phyloP scores from a whole-genome alignment of 495 filamentous ascomycete genomes.

The Parathielavia appendiculata region DNA sequence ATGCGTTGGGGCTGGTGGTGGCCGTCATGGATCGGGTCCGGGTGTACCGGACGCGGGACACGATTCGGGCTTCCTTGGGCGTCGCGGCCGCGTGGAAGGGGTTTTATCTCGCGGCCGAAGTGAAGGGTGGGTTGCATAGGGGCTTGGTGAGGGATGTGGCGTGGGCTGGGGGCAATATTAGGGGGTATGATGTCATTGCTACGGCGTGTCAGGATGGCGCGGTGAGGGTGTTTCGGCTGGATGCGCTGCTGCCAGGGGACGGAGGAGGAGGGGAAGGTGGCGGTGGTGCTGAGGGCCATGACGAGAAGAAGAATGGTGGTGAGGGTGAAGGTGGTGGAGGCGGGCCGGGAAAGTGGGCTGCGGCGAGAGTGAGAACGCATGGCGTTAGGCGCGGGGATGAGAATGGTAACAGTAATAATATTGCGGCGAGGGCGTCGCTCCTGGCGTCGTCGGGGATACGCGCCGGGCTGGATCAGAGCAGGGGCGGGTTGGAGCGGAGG shows the following conservation, averaged over 20 bases:
- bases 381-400: background rate
- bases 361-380: constrained; percentile 26
- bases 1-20: constrained; percentile 70
- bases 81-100: constrained; percentile 48
- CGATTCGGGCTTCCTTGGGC: constrained; percentile 47
- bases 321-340: constrained; percentile 32
- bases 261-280: background rate
- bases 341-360: background rate
- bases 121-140: constrained; percentile 54
- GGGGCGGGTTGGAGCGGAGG: constrained; percentile 33
- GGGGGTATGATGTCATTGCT: constrained; percentile 84
- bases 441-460: constrained; percentile 45
- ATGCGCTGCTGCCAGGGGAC: background rate
- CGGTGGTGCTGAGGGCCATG: constrained; percentile 16
- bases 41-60: constrained; percentile 68
- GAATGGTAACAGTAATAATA: background rate
- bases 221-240: constrained; percentile 75
- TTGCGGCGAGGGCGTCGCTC: constrained; percentile 18
- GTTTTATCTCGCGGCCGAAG: constrained; percentile 75
- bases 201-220: constrained; percentile 88
- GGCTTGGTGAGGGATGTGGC: constrained; percentile 83
- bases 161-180: constrained; percentile 83
- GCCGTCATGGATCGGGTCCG: constrained; percentile 76
- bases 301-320: constrained; percentile 4
- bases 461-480: constrained; percentile 53